Evolutionary conservation across 2,329 filamentous ascomycete species (phyloP).

Genomic region (Pseudomassariella vexata): DNA sequence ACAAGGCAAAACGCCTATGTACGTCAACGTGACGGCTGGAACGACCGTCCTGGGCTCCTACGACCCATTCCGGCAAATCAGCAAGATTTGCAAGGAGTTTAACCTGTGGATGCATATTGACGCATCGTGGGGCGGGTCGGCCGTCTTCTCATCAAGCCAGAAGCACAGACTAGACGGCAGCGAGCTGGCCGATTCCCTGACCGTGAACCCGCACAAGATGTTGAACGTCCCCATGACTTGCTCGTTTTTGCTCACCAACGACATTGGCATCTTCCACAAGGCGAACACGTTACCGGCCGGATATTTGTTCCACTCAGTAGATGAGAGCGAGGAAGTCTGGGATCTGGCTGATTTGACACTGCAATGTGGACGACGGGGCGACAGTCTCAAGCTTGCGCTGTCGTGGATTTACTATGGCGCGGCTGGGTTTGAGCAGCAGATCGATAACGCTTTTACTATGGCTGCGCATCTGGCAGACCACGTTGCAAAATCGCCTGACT

Average conservation of each 20-base stretch:
- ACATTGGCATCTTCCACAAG: slow-evolving; percentile 69
- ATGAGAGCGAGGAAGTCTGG: slow-evolving; percentile 56
- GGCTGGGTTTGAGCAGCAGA: slow-evolving; percentile 61
- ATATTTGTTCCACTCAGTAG: slow-evolving; percentile 69
- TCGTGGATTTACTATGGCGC: slow-evolving; percentile 87
- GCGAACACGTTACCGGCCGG: slow-evolving; percentile 85
- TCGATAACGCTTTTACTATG: slow-evolving; percentile 67
- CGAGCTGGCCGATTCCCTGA: slow-evolving; percentile 72
- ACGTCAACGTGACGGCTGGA: slow-evolving; percentile 92
- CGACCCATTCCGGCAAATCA: slow-evolving; percentile 70
- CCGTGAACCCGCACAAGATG: slow-evolving; percentile 97
- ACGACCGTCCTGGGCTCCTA: slow-evolving; percentile 90
- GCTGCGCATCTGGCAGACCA: slow-evolving; percentile 63
- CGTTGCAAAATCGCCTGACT: slow-evolving; percentile 49
- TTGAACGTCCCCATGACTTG: slow-evolving; percentile 86
- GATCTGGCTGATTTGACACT: slow-evolving; percentile 90
- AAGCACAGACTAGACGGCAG: slow-evolving; percentile 61
- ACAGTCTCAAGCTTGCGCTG: slow-evolving; percentile 81
- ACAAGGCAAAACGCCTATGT: slow-evolving; percentile 76
- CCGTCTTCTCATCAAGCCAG: slow-evolving; percentile 67
- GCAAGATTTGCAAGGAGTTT: slow-evolving; percentile 63
- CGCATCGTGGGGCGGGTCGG: slow-evolving; percentile 82
- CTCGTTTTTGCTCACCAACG: slow-evolving; percentile 76
- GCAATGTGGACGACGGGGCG: slow-evolving; percentile 84
- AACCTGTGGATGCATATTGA: slow-evolving; percentile 91